Conservation (phyloP, 2,329 filamentous ascomycete species). For the Pseudogymnoascus sp. region DNA sequence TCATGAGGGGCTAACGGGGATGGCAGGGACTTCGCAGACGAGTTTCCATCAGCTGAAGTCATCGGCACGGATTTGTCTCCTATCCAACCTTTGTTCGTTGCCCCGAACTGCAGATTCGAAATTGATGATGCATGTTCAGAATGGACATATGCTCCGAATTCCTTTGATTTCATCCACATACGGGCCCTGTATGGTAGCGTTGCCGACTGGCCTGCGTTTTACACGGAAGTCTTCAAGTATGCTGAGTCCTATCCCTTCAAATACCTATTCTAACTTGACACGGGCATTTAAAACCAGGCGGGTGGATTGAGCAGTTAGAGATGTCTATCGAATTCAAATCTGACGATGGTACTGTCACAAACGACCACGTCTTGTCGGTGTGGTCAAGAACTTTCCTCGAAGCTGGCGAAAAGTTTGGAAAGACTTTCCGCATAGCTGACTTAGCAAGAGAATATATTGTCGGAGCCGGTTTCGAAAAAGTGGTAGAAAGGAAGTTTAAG, state of each 20-base stretch:
- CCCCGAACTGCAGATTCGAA: conserved; percentile 36
- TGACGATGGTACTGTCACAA: not conserved
- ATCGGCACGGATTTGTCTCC: too few relatives aligned
- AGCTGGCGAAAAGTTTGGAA: conserved; percentile 28
- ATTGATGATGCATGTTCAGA: too few relatives aligned
- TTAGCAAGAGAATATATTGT: conserved; percentile 21
- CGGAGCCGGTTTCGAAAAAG: not conserved
- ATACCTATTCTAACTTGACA: conserved; percentile 14
- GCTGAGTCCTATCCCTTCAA: conserved; percentile 19
- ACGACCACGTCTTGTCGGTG: not conserved
- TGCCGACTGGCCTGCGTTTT: not conserved
- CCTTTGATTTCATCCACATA: too few relatives aligned
- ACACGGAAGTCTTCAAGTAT: conserved; percentile 33
- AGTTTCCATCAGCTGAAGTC: too few relatives aligned
- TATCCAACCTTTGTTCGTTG: conserved; percentile 35
- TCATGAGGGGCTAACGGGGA: conserved; percentile 27
- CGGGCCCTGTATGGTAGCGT: too few relatives aligned
- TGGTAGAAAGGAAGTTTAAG: not conserved
- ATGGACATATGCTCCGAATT: too few relatives aligned
- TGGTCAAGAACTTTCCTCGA: conserved; percentile 27
- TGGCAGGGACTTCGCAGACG: too few relatives aligned
- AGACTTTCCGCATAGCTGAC: not conserved
- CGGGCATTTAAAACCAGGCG: conserved; percentile 13
- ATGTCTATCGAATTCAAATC: conserved; percentile 1
- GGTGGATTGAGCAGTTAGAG: conserved; percentile 13